phyloP scores from a whole-genome alignment of 352 stramenopile genomes.

The Globisporangium cederbergense region DNA sequence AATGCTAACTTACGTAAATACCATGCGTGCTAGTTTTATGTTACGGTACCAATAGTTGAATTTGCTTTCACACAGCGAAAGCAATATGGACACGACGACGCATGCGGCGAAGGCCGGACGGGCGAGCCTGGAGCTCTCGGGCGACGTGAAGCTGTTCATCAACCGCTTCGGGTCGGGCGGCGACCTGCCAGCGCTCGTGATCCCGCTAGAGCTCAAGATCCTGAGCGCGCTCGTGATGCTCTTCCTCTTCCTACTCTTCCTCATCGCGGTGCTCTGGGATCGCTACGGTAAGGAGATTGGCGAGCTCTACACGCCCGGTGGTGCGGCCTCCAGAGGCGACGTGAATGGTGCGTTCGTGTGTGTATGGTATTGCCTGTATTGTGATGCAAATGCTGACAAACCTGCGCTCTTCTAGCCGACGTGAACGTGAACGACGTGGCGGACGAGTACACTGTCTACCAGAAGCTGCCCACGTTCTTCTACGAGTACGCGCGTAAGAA shows the following conservation, averaged over 20 bases:
- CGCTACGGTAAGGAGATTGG: slow-evolving; percentile 82
- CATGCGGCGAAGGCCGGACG: slow-evolving; percentile 20
- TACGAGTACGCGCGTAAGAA: slow-evolving; percentile 85
- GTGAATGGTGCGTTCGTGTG: slow-evolving; percentile 17
- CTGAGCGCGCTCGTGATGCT: slow-evolving; percentile 58
- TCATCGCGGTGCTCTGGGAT: slow-evolving; percentile 82
- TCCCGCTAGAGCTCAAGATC: slow-evolving; percentile 68
- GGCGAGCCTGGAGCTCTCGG: slow-evolving; percentile 22
- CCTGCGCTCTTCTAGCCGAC: slow-evolving; percentile 22
- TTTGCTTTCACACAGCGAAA: neutral
- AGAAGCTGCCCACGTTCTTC: slow-evolving; percentile 85
- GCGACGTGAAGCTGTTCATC: slow-evolving; percentile 24
- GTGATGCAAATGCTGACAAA: neutral
- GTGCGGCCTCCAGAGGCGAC: slow-evolving; percentile 22
- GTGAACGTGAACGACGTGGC: slow-evolving; percentile 65
- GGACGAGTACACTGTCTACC: slow-evolving; percentile 82
- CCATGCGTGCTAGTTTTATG: neutral
- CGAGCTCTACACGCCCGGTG: slow-evolving; percentile 66
- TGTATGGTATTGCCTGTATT: slow-evolving; percentile 3
- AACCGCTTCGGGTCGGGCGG: slow-evolving; percentile 16
- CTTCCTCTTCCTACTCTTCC: slow-evolving; percentile 79
- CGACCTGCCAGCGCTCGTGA: slow-evolving; percentile 25
- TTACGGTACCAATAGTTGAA: neutral
- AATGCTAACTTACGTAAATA: neutral
- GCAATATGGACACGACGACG: slow-evolving; percentile 5